Percentiles rank a stretch among this genome's conserved stretches.
These are phyloP conservation scores for Solanum rostratum DNA, from an alignment of 257 asterid species.

Conservation along the genomic window DNA sequence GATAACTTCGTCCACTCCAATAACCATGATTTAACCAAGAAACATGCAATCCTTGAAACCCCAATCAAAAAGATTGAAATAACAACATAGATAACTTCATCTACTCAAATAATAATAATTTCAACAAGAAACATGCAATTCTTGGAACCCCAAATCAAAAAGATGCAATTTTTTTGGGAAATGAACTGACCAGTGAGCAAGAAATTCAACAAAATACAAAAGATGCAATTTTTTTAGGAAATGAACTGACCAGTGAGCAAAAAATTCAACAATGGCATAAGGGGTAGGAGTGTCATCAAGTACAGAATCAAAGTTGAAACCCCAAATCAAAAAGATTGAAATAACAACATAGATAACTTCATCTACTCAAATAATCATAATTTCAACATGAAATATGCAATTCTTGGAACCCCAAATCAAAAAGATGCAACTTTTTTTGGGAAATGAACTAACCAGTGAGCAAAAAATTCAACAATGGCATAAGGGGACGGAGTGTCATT, in stretches of 20 bases:
- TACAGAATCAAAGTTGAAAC: slow-evolving; percentile 36
- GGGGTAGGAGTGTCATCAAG: slow-evolving; percentile 62
- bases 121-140: neutral
- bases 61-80: neutral
- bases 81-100: neutral
- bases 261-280: slow-evolving; percentile 75
- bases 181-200: slow-evolving; percentile 59
- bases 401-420: neutral
- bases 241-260: slow-evolving; percentile 59
- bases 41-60: neutral
- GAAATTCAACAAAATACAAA: slow-evolving; percentile 83
- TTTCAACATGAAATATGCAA: neutral
- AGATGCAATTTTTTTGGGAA: neutral
- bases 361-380: neutral
- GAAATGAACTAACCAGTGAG: slow-evolving; percentile 55
- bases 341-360: neutral
- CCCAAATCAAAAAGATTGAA: neutral
- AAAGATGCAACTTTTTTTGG: neutral
- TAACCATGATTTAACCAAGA: neutral
- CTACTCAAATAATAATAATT: neutral
- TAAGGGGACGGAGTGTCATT: slow-evolving; percentile 57
- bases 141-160: neutral
- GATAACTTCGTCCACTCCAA: neutral
- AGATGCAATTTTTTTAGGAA: neutral
- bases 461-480: slow-evolving; percentile 82